These are phyloP conservation scores for Phytophthora litchii DNA, from an alignment of 352 stramenopile genomes.

Conservation along the genomic window DNA sequence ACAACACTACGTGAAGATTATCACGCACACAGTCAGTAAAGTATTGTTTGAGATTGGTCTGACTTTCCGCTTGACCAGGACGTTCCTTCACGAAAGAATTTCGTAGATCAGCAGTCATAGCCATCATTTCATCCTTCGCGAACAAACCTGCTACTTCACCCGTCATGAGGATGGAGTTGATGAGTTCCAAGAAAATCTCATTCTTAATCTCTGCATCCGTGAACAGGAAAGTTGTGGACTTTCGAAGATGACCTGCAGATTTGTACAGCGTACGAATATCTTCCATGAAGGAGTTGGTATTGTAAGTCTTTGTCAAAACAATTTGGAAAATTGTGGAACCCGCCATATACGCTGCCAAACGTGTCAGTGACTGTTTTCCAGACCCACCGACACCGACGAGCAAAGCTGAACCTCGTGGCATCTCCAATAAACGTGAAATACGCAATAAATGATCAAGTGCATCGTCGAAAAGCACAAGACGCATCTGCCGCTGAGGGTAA, in stretches of 20 bases:
- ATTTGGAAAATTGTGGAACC: slow-evolving; percentile 98
- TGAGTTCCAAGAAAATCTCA: slow-evolving; percentile 98
- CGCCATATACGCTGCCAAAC: slow-evolving; percentile 96
- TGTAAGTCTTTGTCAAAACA: slow-evolving; percentile 98
- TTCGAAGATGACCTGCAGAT: slow-evolving; percentile 94
- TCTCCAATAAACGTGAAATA: slow-evolving; percentile 96
- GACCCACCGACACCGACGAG: slow-evolving; percentile 97
- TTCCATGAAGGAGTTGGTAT: slow-evolving; percentile 97
- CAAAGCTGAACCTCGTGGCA: slow-evolving; percentile 95
- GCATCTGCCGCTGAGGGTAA: slow-evolving; percentile 95
- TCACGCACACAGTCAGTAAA: slow-evolving; percentile 98
- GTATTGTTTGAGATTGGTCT: slow-evolving; percentile 97
- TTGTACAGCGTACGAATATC: slow-evolving; percentile 97
- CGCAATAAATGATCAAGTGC: slow-evolving; percentile 96
- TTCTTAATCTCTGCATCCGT: slow-evolving; percentile 99
- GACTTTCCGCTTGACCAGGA: slow-evolving; percentile 94
- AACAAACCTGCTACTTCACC: slow-evolving; percentile 98
- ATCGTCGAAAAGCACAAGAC: slow-evolving; percentile 98
- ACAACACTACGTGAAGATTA: slow-evolving; percentile 98
- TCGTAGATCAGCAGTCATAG: slow-evolving; percentile 97
- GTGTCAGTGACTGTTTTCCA: slow-evolving; percentile 97
- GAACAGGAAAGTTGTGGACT: slow-evolving; percentile 98
- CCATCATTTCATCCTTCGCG: slow-evolving; percentile 99
- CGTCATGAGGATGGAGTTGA: slow-evolving; percentile 99
- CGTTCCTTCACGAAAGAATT: slow-evolving; percentile 95